A percentile compares a stretch with the other conserved stretches of the same genome.
phyloP scores from a whole-genome alignment of 2,329 filamentous ascomycete species.

The Curvularia verruculosa region DNA sequence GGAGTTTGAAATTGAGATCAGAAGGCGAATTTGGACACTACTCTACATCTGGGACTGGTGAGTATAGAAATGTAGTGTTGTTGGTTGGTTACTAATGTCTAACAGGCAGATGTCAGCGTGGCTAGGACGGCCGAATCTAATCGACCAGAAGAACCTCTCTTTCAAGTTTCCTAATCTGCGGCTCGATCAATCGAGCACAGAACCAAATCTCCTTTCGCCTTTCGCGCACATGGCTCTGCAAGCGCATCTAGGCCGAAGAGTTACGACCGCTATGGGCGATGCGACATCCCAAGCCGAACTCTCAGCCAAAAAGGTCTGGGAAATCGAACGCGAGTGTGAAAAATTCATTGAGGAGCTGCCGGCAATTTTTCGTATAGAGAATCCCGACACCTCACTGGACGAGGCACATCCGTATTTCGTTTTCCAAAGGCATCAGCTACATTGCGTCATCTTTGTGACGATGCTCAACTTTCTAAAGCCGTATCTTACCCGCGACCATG shows the following conservation, averaged over 20 bases:
- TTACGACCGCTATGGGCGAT: slow-evolving; percentile 35
- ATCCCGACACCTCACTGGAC: slow-evolving; percentile 54
- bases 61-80: slow-evolving; percentile 3
- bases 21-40: slow-evolving; percentile 55
- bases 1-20: slow-evolving; percentile 57
- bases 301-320: slow-evolving; percentile 30
- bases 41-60: slow-evolving; percentile 59
- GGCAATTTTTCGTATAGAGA: slow-evolving; percentile 47
- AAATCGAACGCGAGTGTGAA: slow-evolving; percentile 48
- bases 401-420: slow-evolving; percentile 51
- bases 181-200: slow-evolving; percentile 43
- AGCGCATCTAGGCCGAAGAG: slow-evolving; percentile 45
- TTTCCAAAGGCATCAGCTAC: slow-evolving; percentile 56
- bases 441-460: slow-evolving; percentile 55
- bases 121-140: slow-evolving; percentile 53
- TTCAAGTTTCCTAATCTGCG: slow-evolving; percentile 52
- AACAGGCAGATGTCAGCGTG: slow-evolving; percentile 52
- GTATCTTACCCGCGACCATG: slow-evolving; percentile 51
- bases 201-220: slow-evolving; percentile 51
- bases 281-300: slow-evolving; percentile 22
- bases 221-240: slow-evolving; percentile 54
- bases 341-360: slow-evolving; percentile 55
- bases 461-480: slow-evolving; percentile 55
- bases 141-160: slow-evolving; percentile 50
- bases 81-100: background rate